Evolutionary conservation across 495 filamentous ascomycete genomes (phyloP).

Genomic region (Schizothecium vesticola): DNA sequence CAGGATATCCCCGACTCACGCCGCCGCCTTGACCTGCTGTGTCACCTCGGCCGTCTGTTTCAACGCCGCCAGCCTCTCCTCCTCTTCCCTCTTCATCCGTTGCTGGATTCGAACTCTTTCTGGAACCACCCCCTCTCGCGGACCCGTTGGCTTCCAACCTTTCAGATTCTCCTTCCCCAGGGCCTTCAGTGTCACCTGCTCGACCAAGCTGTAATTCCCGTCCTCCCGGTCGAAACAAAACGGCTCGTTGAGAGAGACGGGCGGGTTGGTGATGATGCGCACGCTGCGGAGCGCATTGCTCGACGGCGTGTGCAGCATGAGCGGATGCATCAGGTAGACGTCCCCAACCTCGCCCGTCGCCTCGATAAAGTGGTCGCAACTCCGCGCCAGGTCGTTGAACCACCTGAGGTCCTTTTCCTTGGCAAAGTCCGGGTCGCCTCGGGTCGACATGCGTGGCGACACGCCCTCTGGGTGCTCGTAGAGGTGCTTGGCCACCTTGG

Average conservation of each 20-base stretch:
- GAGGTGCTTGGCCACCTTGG: slow-evolving; percentile 52
- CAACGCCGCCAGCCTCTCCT: slow-evolving; percentile 32
- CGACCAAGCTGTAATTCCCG: slow-evolving; percentile 59
- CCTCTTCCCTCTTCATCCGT: slow-evolving; percentile 46
- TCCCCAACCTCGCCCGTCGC: slow-evolving; percentile 61
- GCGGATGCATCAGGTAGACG: slow-evolving; percentile 63
- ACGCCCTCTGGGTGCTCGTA: slow-evolving; percentile 65
- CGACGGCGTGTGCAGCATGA: slow-evolving; percentile 67
- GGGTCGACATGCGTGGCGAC: slow-evolving; percentile 58
- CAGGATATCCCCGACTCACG: not conserved
- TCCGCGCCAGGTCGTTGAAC: slow-evolving; percentile 47
- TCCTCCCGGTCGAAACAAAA: slow-evolving; percentile 61
- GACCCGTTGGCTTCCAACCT: slow-evolving; percentile 57
- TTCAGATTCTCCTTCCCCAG: slow-evolving; percentile 53
- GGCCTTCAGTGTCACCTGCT: slow-evolving; percentile 57
- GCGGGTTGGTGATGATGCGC: slow-evolving; percentile 69
- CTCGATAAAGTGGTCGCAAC: slow-evolving; percentile 54
- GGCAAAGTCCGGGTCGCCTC: slow-evolving; percentile 37
- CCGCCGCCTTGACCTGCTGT: slow-evolving; percentile 9
- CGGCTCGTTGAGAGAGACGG: slow-evolving; percentile 56
- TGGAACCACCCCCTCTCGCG: slow-evolving; percentile 43
- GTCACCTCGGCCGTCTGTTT: slow-evolving; percentile 6
- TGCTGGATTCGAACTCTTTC: slow-evolving; percentile 41
- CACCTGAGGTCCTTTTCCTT: slow-evolving; percentile 44
- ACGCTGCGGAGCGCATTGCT: slow-evolving; percentile 54